Conservation (phyloP, 2,329 filamentous ascomycete genomes). For the Stenocarpella maydis region DNA sequence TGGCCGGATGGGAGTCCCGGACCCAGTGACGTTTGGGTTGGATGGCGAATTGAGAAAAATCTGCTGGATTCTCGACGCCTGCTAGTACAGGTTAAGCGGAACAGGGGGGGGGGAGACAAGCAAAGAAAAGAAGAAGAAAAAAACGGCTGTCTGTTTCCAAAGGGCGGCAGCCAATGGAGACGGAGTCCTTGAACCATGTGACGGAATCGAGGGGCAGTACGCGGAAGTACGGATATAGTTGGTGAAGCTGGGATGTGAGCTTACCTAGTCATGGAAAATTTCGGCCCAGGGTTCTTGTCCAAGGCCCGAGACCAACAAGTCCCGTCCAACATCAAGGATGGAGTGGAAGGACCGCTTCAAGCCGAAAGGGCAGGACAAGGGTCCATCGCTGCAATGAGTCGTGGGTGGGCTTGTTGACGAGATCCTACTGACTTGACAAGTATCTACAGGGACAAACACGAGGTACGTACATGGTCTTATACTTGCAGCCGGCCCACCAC, state of each 20-base stretch:
- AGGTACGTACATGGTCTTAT: not conserved
- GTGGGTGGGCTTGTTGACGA: constrained; percentile 1
- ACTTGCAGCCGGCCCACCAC: no score
- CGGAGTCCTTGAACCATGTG: constrained; percentile 10
- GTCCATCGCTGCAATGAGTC: not conserved
- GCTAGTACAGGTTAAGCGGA: not conserved
- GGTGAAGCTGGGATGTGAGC: not conserved
- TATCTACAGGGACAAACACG: not conserved
- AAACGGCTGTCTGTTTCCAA: not conserved
- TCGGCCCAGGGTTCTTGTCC: not conserved
- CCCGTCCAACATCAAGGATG: constrained; percentile 1
- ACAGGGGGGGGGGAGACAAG: not conserved
- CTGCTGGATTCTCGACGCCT: not conserved
- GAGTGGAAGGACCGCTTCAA: constrained; percentile 9
- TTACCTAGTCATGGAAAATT: not conserved
- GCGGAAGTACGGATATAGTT: no score
- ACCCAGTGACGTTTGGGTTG: constrained; percentile 4
- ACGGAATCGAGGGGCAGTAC: constrained; percentile 10
- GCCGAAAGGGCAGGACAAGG: not conserved
- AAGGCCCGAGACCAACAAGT: not conserved
- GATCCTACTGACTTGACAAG: no score
- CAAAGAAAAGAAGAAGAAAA: no score
- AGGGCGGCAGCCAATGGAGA: not conserved
- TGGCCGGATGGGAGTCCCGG: not conserved
- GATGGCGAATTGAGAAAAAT: constrained; percentile 16